phyloP scores from a whole-genome alignment of 1,284 basidiomycete genomes.

The Malassezia japonica region DNA sequence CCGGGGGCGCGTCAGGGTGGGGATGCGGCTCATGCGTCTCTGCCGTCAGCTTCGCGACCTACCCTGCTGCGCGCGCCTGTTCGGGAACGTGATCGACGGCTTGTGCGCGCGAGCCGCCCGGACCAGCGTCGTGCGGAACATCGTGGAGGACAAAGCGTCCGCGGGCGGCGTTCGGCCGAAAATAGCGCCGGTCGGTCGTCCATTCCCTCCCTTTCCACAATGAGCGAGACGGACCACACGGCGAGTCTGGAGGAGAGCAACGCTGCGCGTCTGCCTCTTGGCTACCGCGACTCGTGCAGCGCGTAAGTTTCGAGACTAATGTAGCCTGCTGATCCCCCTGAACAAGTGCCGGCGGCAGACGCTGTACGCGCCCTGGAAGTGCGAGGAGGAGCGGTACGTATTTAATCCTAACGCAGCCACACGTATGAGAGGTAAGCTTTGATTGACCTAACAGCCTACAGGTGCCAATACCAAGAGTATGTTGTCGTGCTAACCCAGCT shows the following conservation, averaged over 20 bases:
- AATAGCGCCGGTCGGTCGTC: background rate
- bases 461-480: constrained; percentile 19
- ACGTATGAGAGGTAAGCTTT: constrained; percentile 14
- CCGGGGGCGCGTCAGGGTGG: constrained; percentile 41
- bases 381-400: constrained; percentile 61
- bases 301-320: constrained; percentile 57
- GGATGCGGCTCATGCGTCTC: constrained; percentile 35
- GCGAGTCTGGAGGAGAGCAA: constrained; percentile 77
- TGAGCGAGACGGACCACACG: constrained; percentile 49
- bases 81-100: constrained; percentile 35
- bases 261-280: constrained; percentile 64
- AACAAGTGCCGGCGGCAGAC: constrained; percentile 68
- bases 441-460: no score
- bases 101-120: constrained; percentile 30
- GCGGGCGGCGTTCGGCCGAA: constrained; percentile 8
- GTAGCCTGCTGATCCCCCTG: constrained; percentile 71
- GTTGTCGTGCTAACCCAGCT: constrained; percentile 11
- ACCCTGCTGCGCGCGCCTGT: constrained; percentile 32
- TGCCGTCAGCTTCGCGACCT: constrained; percentile 10
- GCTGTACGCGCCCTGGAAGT: constrained; percentile 69
- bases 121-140: constrained; percentile 28
- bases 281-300: constrained; percentile 82
- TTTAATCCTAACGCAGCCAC: constrained; percentile 10
- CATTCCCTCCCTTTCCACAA: background rate
- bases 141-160: constrained; percentile 7